Base-by-base conservation (phyloP, 2,329 filamentous ascomycete genomes). In the Dothiorella sarmentorum region DNA sequence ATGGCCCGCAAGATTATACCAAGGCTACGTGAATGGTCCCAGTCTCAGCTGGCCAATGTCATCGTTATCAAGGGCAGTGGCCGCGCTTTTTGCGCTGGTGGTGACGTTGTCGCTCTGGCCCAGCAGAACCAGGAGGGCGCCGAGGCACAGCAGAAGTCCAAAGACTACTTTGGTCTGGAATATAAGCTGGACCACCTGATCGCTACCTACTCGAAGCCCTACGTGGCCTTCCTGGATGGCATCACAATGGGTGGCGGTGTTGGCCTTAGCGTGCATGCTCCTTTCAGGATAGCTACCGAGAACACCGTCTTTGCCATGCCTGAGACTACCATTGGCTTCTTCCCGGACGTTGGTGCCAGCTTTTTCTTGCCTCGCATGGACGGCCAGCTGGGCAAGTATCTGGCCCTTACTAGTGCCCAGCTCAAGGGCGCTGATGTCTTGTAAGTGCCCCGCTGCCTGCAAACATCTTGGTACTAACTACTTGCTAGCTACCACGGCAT, bases 231-330 rank as follows among this genome's bases (percentile, higher is more conserved):
- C 70, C 95, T 99, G 87, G 94, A 99, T 70, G 94, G 94, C 61
- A 89, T 96, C 73, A 99, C 95, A 55, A 99, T 99, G 94, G 94
- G 94, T 58, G 94, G 94, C 58, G 94, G 94, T 64, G 94, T 97
- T 56, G 94, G 94, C 6, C 83, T 99, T 59, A 95, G 90, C 73
- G 84, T 96, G 55, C 95, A 99, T 75, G 93, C 94, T 2, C 95
- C 94, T 3, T 93, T 99, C 82, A 84, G 94, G 61, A 96, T 99
- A 70, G 94, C 94, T 35, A 99, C 94, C 2, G 94, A 99, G 76
- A 88, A 88, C 70, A 99, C 94, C 5, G 77, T 96, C 47, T 97
- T 99, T 69, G 92, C 95, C 66, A 99, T 99, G 94, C 94, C 94
- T 27, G 94, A 99, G 78, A 99, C 94, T 3, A 96, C 86, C 7